These are phyloP conservation scores for Aurantiochytrium sp. DNA, from an alignment of 108 stramenopile genomes.

Conservation along the genomic window DNA sequence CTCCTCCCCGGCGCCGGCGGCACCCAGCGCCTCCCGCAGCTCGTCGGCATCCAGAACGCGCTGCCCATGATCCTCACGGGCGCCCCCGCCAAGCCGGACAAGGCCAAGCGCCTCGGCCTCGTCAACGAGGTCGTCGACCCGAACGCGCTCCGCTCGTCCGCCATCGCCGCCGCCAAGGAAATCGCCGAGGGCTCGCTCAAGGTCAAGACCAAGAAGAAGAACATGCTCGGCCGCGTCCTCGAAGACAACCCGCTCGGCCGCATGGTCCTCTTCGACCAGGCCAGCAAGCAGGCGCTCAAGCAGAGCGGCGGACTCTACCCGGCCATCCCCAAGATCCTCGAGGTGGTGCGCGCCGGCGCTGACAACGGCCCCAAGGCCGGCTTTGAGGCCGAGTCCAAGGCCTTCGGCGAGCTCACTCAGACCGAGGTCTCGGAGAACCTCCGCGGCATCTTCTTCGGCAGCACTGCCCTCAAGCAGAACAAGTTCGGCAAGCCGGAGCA, in stretches of 20 bases:
- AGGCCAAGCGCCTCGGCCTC: slow-evolving; percentile 97
- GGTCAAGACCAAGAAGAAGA: slow-evolving; percentile 75
- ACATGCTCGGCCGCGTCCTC: slow-evolving; percentile 67
- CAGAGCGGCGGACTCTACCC: slow-evolving; percentile 82
- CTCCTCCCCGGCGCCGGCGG: slow-evolving; percentile 96
- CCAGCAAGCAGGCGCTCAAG: slow-evolving; percentile 80
- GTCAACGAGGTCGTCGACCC: slow-evolving; percentile 91
- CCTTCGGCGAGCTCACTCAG: slow-evolving; percentile 91
- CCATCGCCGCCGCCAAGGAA: slow-evolving; percentile 74
- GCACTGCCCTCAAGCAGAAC: slow-evolving; percentile 83
- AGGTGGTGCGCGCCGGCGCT: slow-evolving; percentile 63
- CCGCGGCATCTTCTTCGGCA: slow-evolving; percentile 91
- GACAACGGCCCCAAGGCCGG: slow-evolving; percentile 44
- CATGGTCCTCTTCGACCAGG: slow-evolving; percentile 82
- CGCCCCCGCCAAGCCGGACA: slow-evolving; percentile 35
- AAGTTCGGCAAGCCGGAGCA: slow-evolving; percentile 68
- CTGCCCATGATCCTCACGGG: slow-evolving; percentile 79
- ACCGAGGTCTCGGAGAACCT: slow-evolving; percentile 87
- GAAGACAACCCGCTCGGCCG: slow-evolving; percentile 86
- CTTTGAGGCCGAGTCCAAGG: slow-evolving; percentile 81
- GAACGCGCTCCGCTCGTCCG: slow-evolving; percentile 72
- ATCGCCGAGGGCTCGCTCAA: slow-evolving; percentile 79
- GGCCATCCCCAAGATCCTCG: slow-evolving; percentile 85
- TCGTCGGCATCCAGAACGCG: slow-evolving; percentile 77
- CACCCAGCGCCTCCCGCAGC: slow-evolving; percentile 84